These are phyloP conservation scores for Mycena metata DNA, from an alignment of 768 basidiomycete genomes.

Conservation along the genomic window DNA sequence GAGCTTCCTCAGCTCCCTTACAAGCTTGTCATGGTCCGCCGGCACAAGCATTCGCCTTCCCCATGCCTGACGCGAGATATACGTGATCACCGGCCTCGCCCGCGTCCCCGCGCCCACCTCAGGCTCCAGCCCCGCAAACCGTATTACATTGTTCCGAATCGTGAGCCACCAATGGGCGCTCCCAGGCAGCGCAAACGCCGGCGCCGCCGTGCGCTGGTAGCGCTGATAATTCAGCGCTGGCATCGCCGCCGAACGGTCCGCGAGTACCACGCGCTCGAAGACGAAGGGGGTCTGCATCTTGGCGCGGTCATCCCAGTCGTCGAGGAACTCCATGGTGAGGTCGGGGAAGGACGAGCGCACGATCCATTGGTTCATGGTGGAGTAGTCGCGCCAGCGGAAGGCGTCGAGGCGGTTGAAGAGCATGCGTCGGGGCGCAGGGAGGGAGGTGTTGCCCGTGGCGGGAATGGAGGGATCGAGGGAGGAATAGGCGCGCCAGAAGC, in stretches of 20 bases:
- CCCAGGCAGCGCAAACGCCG: constrained; percentile 81
- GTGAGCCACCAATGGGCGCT: constrained; percentile 89
- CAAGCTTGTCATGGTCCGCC: constrained; percentile 84
- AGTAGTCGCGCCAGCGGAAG: constrained; percentile 91
- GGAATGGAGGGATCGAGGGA: constrained; percentile 81
- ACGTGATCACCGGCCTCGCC: constrained; percentile 87
- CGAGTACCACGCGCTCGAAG: constrained; percentile 89
- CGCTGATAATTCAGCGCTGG: constrained; percentile 72
- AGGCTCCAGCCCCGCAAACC: constrained; percentile 73
- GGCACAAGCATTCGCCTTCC: constrained; percentile 83
- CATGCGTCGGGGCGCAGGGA: constrained; percentile 81
- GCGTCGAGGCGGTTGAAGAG: constrained; percentile 82
- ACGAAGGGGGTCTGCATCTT: constrained; percentile 78
- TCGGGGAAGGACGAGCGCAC: constrained; percentile 86
- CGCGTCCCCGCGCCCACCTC: constrained; percentile 60
- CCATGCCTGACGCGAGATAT: constrained; percentile 92
- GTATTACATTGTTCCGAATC: constrained; percentile 78
- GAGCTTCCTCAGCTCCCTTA: constrained; percentile 78
- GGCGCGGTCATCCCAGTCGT: constrained; percentile 88
- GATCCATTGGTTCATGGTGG: constrained; percentile 92
- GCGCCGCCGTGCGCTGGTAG: constrained; percentile 83
- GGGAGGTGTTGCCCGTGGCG: constrained; percentile 72
- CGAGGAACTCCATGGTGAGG: constrained; percentile 80
- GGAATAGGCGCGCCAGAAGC: constrained; percentile 92
- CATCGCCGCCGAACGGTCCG: constrained; percentile 90